Evolutionary conservation across 2,329 filamentous ascomycete species (phyloP), one percentile per base, ranked within the genome.

Genomic region (Tolypocladium tropicale): DNA sequence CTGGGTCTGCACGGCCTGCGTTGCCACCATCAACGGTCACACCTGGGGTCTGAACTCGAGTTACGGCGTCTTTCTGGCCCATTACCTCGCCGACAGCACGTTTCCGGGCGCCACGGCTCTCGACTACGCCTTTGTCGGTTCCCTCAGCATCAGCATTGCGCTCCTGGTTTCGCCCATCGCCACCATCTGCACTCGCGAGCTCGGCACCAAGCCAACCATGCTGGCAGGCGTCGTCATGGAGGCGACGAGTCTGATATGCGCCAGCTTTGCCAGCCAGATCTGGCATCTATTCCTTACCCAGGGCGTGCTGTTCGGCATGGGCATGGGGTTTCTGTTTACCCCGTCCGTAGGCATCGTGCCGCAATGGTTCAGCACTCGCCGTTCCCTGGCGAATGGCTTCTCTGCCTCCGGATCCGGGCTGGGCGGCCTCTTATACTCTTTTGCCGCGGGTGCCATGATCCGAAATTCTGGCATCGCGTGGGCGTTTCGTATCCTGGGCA

Each of bases 251-350:
- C 78, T 92, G 58, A 79, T 91, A 49, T 82, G 81, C 2, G 88
- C 89, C 9, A 87, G 83, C 16, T 91, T 90, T 62, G 80, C 86
- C 0, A 74, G 67, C 18, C 65, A 81, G 56, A 84, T 89, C 56
- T 92, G 88, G 85, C 88, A 93, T 37, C 76, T 94, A 0, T 84
- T 91, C 56, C 77, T 93, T 0, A 81, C 79, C 6, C 89, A 93
- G 66, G 89, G 89, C 5, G 65, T 92, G 3, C 81, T 84, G 55
- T 92, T 93, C 59, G 89, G 89, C n/a, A 68, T 86, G 25, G 89
- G 88, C 3, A 86, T 93, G 79, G 89, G 89, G 0, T 85, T 92
- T 56, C 74, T 86, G 11, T 93, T 91, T 66, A 86, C 88, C 0
- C 81, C 82, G 0, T 82, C 78, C 5, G 85, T 87, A 3, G 81